Evolutionary conservation across 192 early-diverging fungal species (phyloP), one percentile per base, ranked within the genome.

Genomic region (Gamsiella multidivaricata): DNA sequence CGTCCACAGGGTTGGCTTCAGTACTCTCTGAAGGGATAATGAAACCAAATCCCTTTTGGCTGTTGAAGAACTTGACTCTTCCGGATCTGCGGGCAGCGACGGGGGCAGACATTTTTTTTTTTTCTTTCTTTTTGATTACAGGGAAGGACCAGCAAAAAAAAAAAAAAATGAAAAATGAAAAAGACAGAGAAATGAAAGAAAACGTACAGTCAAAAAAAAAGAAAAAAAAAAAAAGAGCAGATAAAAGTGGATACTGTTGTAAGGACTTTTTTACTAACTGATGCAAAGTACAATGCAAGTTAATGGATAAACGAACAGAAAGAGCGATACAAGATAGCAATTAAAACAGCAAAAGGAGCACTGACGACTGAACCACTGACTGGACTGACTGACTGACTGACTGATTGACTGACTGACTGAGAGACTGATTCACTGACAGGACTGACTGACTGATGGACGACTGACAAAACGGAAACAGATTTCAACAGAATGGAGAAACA

Each of bases 11-110:
- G 26, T 70, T 53, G 7, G 85, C 84, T 37, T 83, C 82, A 29
- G 85, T 82, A 61, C 60, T 72, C 28, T 90, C 88, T 52, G 84
- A 81, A 23, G 92, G 92, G 57, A 96, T 89, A 53, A 96, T 93
- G 81, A 96, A 96, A 1, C 95, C 95, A 70, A 91, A 96, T 32
- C 95, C 94, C 81, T 95, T 95, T 73, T 88, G 85, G 70, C 87
- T 86, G 74, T 92, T 94, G 83, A 95, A 95, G 80, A 95, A 95
- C 88, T 95, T 95, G 80, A 94, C 93, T 47, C 73, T 78, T 47
- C 91, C 90, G 53, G 69, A 83, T 57, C 82, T 86, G 54, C 87
- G 85, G 51, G 73, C 55, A 22, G 20, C n/a, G 36, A 36, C 52
- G 39, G 80, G 52, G 32, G 49, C 51, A 71, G 80, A 76, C 76